These are phyloP conservation scores for Rhytidiadelphus loreus DNA, from an alignment of 225 moss, liverwort and hornwort species.

Conservation along the genomic window DNA sequence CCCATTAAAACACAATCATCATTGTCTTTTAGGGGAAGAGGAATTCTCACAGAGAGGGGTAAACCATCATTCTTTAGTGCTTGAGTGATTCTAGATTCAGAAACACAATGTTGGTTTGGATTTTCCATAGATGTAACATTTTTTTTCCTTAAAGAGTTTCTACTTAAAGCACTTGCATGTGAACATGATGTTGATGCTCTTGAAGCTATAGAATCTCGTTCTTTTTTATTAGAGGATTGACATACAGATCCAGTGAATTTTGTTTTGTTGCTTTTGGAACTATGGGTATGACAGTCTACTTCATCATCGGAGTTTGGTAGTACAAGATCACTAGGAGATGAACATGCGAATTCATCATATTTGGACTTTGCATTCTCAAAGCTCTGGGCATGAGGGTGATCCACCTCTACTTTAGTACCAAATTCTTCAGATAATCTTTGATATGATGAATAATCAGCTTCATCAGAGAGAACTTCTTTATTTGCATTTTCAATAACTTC, in stretches of 20 bases:
- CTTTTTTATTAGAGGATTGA: not conserved
- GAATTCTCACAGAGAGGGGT: not conserved
- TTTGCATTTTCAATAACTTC: not conserved
- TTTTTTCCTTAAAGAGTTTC: not conserved
- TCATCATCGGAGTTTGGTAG: not conserved
- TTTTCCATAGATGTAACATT: not conserved
- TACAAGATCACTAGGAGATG: not conserved
- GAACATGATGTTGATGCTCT: not conserved
- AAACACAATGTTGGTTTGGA: not conserved
- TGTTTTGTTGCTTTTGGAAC: not conserved
- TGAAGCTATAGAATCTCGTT: not conserved
- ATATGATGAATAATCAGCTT: not conserved
- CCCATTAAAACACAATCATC: not conserved
- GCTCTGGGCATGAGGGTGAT: not conserved
- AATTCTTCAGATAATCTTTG: not conserved
- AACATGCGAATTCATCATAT: not conserved
- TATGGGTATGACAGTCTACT: not conserved
- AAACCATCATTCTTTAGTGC: slow-evolving; percentile 3
- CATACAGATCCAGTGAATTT: not conserved
- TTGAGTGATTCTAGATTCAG: slow-evolving; percentile 2
- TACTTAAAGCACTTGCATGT: not conserved
- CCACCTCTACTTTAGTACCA: not conserved
- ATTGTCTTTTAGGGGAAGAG: not conserved
- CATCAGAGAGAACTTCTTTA: not conserved
- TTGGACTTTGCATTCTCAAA: not conserved